Percentiles rank a stretch among this genome's conserved stretches.
Evolutionary conservation across 1,284 basidiomycete genomes (phyloP).

Genomic region (Tilletia horrida): DNA sequence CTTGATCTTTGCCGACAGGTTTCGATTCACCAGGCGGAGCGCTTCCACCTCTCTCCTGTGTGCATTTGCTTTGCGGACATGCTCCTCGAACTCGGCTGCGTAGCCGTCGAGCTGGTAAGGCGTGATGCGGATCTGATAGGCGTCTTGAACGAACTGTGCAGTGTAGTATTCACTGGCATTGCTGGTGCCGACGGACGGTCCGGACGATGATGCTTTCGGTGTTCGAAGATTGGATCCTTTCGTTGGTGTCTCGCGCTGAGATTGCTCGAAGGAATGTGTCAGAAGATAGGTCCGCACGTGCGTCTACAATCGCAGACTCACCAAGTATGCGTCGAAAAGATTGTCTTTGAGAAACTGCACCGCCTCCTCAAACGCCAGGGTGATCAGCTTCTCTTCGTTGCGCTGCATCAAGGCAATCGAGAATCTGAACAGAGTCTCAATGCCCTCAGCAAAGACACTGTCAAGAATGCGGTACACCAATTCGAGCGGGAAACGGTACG

Average conservation of each 20-base stretch:
- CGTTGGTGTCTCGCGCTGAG: neutral
- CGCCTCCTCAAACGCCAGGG: conserved; percentile 42
- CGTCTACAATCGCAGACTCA: neutral
- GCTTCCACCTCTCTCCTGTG: conserved; percentile 49
- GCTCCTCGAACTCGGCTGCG: conserved; percentile 48
- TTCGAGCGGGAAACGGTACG: conserved; percentile 79
- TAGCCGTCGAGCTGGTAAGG: conserved; percentile 45
- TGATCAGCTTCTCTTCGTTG: conserved; percentile 67
- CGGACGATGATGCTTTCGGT: neutral
- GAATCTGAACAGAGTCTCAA: conserved; percentile 95
- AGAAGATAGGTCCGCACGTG: neutral
- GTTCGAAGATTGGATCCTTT: neutral
- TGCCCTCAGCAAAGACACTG: conserved; percentile 89
- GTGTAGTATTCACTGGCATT: conserved; percentile 23
- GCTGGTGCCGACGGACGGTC: neutral
- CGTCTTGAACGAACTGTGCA: conserved; percentile 46
- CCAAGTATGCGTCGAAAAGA: conserved; percentile 44
- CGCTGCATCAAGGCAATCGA: conserved; percentile 79
- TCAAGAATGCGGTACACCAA: conserved; percentile 94
- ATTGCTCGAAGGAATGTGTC: no score
- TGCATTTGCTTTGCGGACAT: conserved; percentile 44
- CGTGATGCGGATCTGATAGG: conserved; percentile 47
- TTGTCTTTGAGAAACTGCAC: conserved; percentile 43
- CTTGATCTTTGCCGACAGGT: conserved; percentile 43
- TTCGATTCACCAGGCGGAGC: conserved; percentile 49